Conservation (phyloP, 345 rosid genomes). For the Eucalyptus decipiens region DNA sequence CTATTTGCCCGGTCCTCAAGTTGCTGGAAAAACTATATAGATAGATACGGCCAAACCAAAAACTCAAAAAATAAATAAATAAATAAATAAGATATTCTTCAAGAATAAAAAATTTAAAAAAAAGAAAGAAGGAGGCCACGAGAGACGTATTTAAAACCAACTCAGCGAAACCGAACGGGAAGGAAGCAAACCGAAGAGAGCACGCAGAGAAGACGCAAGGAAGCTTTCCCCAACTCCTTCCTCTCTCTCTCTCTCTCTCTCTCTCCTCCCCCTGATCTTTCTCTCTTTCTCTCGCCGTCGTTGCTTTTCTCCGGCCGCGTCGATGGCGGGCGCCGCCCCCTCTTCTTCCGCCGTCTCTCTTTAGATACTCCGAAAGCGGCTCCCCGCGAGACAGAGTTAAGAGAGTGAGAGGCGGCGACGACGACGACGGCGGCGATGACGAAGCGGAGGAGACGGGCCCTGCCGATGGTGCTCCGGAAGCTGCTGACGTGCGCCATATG, state of each 20-base stretch:
- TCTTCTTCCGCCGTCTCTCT: neutral
- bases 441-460: constrained; percentile 30
- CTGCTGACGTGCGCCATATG: constrained; percentile 54
- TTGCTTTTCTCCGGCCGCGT: neutral
- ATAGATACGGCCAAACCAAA: neutral
- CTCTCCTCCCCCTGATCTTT: neutral
- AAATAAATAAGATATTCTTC: neutral
- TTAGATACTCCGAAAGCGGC: neutral
- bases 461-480: constrained; percentile 28
- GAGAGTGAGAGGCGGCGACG: neutral
- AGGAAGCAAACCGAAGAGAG: neutral
- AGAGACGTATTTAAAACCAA: neutral
- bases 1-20: neutral
- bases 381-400: neutral
- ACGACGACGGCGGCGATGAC: neutral
- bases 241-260: neutral
- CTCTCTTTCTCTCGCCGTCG: neutral
- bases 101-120: neutral
- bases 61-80: neutral
- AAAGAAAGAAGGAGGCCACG: neutral
- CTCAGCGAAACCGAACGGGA: neutral
- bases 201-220: neutral
- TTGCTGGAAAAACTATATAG: neutral
- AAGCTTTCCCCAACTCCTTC: neutral
- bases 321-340: neutral